Percentiles rank a stretch among this genome's conserved stretches.
Evolutionary conservation across 768 basidiomycete species (phyloP).

Genomic region (Amanita rubescens): DNA sequence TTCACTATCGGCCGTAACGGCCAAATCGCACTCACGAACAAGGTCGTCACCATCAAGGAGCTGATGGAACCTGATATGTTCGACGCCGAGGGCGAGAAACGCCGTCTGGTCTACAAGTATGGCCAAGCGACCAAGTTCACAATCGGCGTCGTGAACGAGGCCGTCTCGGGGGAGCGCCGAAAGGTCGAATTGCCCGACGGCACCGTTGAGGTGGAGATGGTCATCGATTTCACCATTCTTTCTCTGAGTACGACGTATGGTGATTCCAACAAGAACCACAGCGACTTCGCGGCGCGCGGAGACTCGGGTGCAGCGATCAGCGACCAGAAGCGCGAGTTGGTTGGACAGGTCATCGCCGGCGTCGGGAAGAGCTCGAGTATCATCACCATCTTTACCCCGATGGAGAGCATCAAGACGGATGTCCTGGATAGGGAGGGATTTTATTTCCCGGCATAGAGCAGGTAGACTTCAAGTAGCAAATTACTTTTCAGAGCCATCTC

Average conservation of each 20-base stretch:
- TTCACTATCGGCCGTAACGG: not conserved
- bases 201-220: not conserved
- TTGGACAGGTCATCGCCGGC: not conserved
- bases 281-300: not conserved
- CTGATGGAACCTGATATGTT: not conserved
- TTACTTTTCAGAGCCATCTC: not conserved
- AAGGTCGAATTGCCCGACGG: not conserved
- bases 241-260: not conserved
- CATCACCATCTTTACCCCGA: not conserved
- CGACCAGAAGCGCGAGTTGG: not conserved
- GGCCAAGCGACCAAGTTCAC: not conserved
- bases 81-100: not conserved
- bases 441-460: not conserved
- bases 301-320: not conserved
- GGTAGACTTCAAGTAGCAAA: not conserved
- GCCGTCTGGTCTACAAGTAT: not conserved
- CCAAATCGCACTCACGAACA: not conserved
- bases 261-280: not conserved
- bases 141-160: not conserved
- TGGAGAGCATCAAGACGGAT: not conserved
- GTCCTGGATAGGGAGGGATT: not conserved
- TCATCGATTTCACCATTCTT: not conserved
- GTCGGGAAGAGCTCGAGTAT: not conserved
- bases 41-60: not conserved
- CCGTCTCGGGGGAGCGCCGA: not conserved